Base-by-base conservation (phyloP, 2,329 filamentous ascomycete genomes). In the Fusarium newnesense region DNA sequence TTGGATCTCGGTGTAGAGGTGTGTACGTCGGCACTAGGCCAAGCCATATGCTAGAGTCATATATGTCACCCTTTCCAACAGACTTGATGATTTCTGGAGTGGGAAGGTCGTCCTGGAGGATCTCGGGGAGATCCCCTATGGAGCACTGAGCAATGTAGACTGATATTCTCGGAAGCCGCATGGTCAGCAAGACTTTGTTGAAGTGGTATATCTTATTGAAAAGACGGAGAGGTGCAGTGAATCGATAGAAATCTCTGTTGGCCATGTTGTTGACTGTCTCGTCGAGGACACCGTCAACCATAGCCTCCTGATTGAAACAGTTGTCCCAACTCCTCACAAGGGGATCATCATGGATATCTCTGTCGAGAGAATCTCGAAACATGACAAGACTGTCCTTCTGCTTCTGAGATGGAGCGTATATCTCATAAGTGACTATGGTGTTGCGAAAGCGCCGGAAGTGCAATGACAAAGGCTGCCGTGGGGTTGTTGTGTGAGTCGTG, bases 1-100 rank as follows among this genome's bases (percentile, higher is more conserved):
- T 98, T 1, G 96, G 96, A 78, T 99, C 96, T 61, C 93, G 90
- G 81, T 99, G 96, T 7, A 97, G 85, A 7, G 96, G 95, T 2
- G 96, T 98, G 76, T 94, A 95, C 0, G 95, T 98, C 1, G 94
- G 94, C 43, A 94, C 90, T 19, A 92, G 85, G 2, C 96, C 96
- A 18, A 98, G 87, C 96, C 96, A 99, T 47, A 98, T 85, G 75
- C 93, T 97, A 0, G 93, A 92, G 76, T 88, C 89, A 80, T 98
- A 98, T n/a, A 98, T 83, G 80, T 98, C 95, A 6, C 94, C 94
- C 74, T 89, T 92, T 0, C 93, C 93, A 4, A 89, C 87, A 11
- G 84, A 79, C 7, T 78, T 80, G 7, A 97, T 90, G 8, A 95
- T 77, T 1, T 85, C 79, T 0, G 95, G 95, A 0, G 87, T 87